These are phyloP conservation scores for Setaria viridis DNA, from an alignment of 202 grass and related monocot genomes.

Conservation along the genomic window DNA sequence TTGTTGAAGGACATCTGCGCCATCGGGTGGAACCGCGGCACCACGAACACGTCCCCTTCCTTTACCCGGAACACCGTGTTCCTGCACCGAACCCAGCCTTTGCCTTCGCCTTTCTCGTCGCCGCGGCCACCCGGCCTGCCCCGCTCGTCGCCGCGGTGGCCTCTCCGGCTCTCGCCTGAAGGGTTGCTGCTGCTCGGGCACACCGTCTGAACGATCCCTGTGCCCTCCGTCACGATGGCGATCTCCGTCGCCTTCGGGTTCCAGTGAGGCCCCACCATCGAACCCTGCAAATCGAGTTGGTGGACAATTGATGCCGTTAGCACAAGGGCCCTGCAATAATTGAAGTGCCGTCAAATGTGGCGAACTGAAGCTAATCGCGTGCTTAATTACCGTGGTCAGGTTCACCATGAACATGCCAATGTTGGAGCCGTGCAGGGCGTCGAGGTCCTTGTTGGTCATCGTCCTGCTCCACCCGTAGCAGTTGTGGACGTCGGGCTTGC, in stretches of 20 bases:
- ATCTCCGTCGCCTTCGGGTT: constrained; percentile 91
- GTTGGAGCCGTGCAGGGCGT: constrained; percentile 56
- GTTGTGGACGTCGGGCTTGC: constrained; percentile 78
- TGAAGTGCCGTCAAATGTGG: neutral
- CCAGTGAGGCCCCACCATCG: constrained; percentile 96
- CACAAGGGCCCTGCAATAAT: neutral
- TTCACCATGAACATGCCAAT: constrained; percentile 91
- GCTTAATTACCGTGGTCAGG: constrained; percentile 57
- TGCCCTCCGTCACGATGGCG: constrained; percentile 63
- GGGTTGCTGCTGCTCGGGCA: constrained; percentile 61
- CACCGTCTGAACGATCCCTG: constrained; percentile 75
- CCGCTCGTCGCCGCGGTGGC: neutral
- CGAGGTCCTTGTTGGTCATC: constrained; percentile 70
- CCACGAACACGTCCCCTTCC: constrained; percentile 82
- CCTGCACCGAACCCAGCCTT: constrained; percentile 38
- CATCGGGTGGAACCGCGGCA: constrained; percentile 85
- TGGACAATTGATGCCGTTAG: neutral
- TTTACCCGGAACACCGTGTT: constrained; percentile 63
- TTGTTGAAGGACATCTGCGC: constrained; percentile 92
- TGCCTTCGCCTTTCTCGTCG: neutral
- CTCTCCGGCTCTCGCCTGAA: constrained; percentile 15
- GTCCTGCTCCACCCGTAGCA: constrained; percentile 85
- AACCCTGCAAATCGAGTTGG: constrained; percentile 46
- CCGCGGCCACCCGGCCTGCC: neutral
- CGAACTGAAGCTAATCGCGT: neutral